Base-by-base conservation (phyloP, 2,329 filamentous ascomycete genomes). In the Stagonosporopsis tanaceti region DNA sequence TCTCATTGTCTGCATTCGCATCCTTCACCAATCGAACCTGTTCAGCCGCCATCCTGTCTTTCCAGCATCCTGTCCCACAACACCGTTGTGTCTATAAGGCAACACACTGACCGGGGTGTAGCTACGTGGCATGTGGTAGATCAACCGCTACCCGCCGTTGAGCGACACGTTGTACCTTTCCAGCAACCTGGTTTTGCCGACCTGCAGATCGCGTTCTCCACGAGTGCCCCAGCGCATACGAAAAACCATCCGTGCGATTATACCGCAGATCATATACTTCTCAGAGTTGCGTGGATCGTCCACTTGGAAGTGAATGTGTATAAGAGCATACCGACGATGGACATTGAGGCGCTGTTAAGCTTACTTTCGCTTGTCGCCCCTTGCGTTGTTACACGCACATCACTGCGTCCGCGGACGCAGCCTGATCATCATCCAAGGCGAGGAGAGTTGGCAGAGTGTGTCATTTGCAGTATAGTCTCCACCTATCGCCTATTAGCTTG, bases 381-480 rank as follows among this genome's bases (percentile, higher is more conserved):
- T 57, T 47, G 48, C 48, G 42, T 48, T 45, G 54, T 52, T 48
- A 52, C 48, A 48, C 48, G 8, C 54, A 57, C 47, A 57, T 57
- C 32, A 28, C 32, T 48, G 54, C 47, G 5, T 47, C 39, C 34
- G 47, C 48, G 48, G 44, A 40, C 30, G 44, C 44, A 53, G 14
- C n/a, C 45, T 37, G 52, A 34, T 34, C 11, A 50, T 40, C 39
- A 34, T 35, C 12, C 38, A 48, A 34, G 37, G 35, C 40, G 35
- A 34, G 30, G 35, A 46, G 35, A 20, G 28, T 9, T 30, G 27
- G 24, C 35, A 57, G 54, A 44, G 44, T 20, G 42, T 39, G n/a
- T 27, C n/a, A 20, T 34, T 38, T 38, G 34, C 27, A 53, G 35
- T 28, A 41, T 42, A 3, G 44, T 57, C 54, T 39, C 54, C 48